Evolutionary conservation across 2,329 filamentous ascomycete genomes (phyloP).

Genomic region (Fusarium sp.): DNA sequence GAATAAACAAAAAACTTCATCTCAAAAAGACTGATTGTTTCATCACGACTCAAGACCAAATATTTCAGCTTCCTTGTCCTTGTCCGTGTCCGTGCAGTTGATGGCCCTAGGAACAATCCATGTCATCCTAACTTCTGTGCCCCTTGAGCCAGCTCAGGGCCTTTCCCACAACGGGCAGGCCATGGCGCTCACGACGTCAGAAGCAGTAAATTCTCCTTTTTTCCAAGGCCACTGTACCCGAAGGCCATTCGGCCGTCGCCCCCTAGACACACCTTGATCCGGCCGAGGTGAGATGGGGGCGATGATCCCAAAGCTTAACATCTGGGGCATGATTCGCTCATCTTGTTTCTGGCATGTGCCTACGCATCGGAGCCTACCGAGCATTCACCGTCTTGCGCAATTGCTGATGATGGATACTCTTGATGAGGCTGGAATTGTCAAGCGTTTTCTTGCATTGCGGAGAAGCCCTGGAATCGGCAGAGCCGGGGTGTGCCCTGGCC

Average conservation of each 20-base stretch:
- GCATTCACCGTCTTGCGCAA: conserved; percentile 3
- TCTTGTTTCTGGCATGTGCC: conserved; percentile 17
- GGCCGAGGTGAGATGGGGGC: conserved; percentile 17
- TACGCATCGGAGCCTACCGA: conserved; percentile 30
- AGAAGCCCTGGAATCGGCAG: conserved; percentile 30
- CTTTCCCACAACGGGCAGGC: conserved; percentile 36
- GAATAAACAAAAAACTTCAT: neutral
- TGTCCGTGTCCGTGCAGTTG: conserved; percentile 28
- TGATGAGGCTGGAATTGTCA: conserved; percentile 25
- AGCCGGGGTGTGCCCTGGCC: conserved; percentile 36
- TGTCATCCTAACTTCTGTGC: conserved; percentile 31
- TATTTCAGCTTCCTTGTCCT: conserved; percentile 25
- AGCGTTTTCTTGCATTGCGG: conserved; percentile 26
- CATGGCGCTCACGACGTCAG: conserved; percentile 38
- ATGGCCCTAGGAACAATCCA: conserved; percentile 25
- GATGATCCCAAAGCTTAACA: conserved; percentile 30
- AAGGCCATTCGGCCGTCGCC: conserved; percentile 8
- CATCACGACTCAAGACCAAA: conserved; percentile 19
- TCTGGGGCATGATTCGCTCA: conserved; percentile 27
- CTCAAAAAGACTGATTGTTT: conserved; percentile 2
- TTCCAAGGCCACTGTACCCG: neutral
- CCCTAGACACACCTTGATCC: conserved; percentile 29
- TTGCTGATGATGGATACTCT: conserved; percentile 14
- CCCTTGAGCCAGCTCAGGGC: conserved; percentile 36
- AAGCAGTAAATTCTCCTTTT: conserved; percentile 3